These are phyloP conservation scores for Podaxis pistillaris DNA, from an alignment of 768 basidiomycete species.

Conservation along the genomic window DNA sequence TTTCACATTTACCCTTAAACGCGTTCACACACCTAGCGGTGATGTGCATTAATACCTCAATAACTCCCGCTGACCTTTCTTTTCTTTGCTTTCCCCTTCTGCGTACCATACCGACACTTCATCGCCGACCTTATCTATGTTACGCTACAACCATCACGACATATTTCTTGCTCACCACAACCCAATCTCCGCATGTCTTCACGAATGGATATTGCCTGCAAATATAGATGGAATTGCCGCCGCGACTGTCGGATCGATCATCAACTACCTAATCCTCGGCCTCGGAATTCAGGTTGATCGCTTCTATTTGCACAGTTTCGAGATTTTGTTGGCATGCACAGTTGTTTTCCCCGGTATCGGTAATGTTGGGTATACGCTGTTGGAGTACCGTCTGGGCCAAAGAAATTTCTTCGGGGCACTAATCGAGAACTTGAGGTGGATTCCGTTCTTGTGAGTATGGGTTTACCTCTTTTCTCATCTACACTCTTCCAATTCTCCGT, in stretches of 20 bases:
- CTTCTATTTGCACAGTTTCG: slow-evolving; percentile 79
- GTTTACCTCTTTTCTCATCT: neutral
- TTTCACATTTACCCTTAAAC: slow-evolving; percentile 13
- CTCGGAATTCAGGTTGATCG: slow-evolving; percentile 64
- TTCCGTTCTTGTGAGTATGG: slow-evolving; percentile 70
- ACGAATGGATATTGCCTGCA: slow-evolving; percentile 5
- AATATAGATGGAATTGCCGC: slow-evolving; percentile 61
- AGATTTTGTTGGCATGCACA: slow-evolving; percentile 74
- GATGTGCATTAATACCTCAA: neutral
- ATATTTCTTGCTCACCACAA: neutral
- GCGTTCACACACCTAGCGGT: neutral
- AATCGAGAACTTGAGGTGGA: slow-evolving; percentile 59
- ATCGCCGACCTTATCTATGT: neutral
- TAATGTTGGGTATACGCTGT: slow-evolving; percentile 68
- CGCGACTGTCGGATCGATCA: slow-evolving; percentile 58
- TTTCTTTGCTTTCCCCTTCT: neutral
- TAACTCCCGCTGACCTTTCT: slow-evolving; percentile 1
- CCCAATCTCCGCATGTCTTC: neutral
- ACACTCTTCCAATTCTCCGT: neutral
- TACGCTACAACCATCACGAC: neutral
- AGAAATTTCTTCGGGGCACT: slow-evolving; percentile 46
- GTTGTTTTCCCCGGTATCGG: slow-evolving; percentile 80
- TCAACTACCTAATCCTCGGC: slow-evolving; percentile 78
- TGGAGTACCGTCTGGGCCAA: slow-evolving; percentile 76
- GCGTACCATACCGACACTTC: neutral